Evolutionary conservation across 768 basidiomycete genomes (phyloP), one percentile per base, ranked within the genome.

Genomic region (Coprinopsis cinerea): DNA sequence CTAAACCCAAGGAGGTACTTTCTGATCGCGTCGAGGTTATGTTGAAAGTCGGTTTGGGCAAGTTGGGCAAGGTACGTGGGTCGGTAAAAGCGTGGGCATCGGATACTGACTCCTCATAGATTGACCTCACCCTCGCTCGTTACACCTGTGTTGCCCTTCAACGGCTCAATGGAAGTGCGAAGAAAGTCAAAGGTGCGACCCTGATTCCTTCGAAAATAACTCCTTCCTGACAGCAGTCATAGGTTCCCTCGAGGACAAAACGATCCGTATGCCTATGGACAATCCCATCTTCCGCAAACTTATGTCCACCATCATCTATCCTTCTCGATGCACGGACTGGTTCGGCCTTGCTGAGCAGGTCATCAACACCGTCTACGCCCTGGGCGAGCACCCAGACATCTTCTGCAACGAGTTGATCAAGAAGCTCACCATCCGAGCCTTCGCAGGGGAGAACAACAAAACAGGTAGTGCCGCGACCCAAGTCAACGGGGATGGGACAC

Each of bases 281-380:
- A 87, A 83, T 55, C 76, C 80, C 0, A 81, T 99, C 36, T 97
- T 99, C 72, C 73, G 73, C 23, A 88, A 88, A 58, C 73, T 99
- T 4, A 81, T 86, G 59, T 83, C 86, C 1, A 75, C 83, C n/a
- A 78, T 97, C 28, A 82, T 92, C 57, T 74, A 81, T 47, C 86
- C 91, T 0, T 88, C 83, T 50, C 77, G 83, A 39, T 85, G 86
- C 17, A 88, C 84, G 57, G 93, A 97, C 51, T 99, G 95, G 95
- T 98, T 99, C 57, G 86, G 86, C 9, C 81, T 98, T 68, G 91
- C 95, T 0, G 96, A 99, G 64, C 95, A 99, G 64, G 90, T 85
- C 7, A 85, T 99, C 67, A 97, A 99, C 63, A 92, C 95, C 1
- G 85, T 96, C 44, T 99, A 98, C 58, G 83, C 88, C 0, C 79